Base-by-base conservation (phyloP, 2,329 filamentous ascomycete genomes). In the Cladosporium sp. region DNA sequence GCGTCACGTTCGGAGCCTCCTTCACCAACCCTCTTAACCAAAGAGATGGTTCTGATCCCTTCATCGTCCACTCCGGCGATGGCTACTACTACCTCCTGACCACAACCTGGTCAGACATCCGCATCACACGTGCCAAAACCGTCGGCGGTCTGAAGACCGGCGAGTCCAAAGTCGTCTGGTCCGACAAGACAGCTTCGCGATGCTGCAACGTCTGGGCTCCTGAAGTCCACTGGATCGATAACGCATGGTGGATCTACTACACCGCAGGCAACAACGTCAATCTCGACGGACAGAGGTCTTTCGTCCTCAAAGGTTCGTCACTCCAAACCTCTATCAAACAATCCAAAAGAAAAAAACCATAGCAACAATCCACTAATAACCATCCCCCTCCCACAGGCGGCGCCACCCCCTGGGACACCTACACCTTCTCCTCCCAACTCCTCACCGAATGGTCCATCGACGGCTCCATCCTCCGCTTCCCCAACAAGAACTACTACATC, bases 141-240 rank as follows among this genome's bases (percentile, higher is more conserved):
- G 75, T 88, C 5, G 80, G 82, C 36, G 85, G 84, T 0, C 74
- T 88, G n/a, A 86, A 86, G 77, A 83, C 79, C 0, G 84, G 81
- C 0, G 78, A 81, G 44, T 81, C 79, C 24, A 85, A 84, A 68
- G 75, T 73, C 2, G 82, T 87, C 32, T 87, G 83, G 77, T 80
- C 78, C 0, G 82, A 84, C 65, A 75, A 74, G 4, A 81, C 80
- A 18, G 71, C 84, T 1, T 77, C 76, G 4, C 78, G 83, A 18
- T 84, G 82, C 74, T 84, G 83, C 73, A 86, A 86, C 64, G 81
- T 87, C 44, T 88, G 85, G 85, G 85, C 86, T 0, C 85, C 85
- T 0, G 85, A 87, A 69, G 76, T 86, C 0, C 85, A 86, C 70
- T 82, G 82, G 65, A 71, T 86, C 8, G 78, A 81, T 41, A 70